phyloP scores from a whole-genome alignment of 2,329 filamentous ascomycete species.

The Ceratocystis papillata region DNA sequence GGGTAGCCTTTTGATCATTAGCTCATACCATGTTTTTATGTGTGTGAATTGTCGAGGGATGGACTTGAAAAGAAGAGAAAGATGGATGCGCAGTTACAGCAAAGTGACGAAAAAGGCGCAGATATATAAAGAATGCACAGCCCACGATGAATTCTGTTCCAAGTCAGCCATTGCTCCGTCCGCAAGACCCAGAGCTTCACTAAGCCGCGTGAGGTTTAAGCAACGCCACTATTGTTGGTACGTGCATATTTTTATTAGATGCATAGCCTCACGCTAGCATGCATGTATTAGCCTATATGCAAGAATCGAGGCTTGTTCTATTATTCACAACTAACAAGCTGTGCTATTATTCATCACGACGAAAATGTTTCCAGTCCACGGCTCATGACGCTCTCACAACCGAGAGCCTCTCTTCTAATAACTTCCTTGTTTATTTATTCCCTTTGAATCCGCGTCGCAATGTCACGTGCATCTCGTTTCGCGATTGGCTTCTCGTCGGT shows the following conservation, averaged over 20 bases:
- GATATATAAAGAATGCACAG: conserved; percentile 1
- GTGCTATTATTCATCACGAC: not conserved
- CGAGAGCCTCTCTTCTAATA: not conserved
- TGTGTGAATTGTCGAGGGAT: not conserved
- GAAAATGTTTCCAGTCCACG: not conserved
- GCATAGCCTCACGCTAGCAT: not conserved
- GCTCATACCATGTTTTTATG: conserved; percentile 3
- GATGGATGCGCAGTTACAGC: not conserved
- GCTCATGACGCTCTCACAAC: not conserved
- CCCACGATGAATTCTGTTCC: not conserved
- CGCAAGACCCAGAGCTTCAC: not conserved
- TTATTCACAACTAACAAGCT: not conserved
- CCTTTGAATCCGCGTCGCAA: conserved; percentile 33
- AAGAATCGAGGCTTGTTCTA: not conserved
- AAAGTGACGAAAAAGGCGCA: not conserved
- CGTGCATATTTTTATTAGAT: not conserved
- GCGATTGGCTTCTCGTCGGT: conserved; percentile 70
- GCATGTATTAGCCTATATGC: not conserved
- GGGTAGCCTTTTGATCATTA: not conserved
- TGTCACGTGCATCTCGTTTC: conserved; percentile 85
- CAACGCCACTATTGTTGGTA: not conserved
- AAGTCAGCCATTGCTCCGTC: not conserved
- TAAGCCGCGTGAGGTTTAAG: conserved; percentile 17
- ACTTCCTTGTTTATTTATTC: not conserved
- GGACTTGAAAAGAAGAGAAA: not conserved